Evolutionary conservation across 352 stramenopile species (phyloP).

Genomic region (Pilasporangium apinafurcum): DNA sequence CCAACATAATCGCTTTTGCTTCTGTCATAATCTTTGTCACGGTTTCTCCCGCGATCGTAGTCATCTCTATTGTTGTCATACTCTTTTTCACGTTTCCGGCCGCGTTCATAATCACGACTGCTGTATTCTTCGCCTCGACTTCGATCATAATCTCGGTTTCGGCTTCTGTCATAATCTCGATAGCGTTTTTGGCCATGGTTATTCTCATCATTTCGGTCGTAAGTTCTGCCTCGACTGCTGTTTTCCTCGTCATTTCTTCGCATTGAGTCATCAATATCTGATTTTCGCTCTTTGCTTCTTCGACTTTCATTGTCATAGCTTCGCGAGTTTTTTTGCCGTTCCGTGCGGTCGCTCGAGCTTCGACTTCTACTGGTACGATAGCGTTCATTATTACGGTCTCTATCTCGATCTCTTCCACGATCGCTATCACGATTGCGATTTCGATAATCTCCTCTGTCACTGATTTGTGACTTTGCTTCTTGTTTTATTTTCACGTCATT

Average conservation of each 20-base stretch:
- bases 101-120: slow-evolving; percentile 7
- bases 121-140: slow-evolving; percentile 11
- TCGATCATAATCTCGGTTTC: slow-evolving; percentile 3
- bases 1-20: no score
- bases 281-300: slow-evolving; percentile 3
- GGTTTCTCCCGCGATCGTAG: slow-evolving; percentile 19
- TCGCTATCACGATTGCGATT: slow-evolving; percentile 7
- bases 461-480: slow-evolving; percentile 7
- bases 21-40: no score
- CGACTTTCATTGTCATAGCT: slow-evolving; percentile 4
- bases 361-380: background rate
- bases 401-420: slow-evolving; percentile 4
- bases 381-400: background rate
- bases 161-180: slow-evolving; percentile 3
- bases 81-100: slow-evolving; percentile 14
- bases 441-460: slow-evolving; percentile 15
- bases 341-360: background rate
- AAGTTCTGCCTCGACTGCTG: background rate
- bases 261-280: slow-evolving; percentile 1
- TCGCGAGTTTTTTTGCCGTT: slow-evolving; percentile 4
- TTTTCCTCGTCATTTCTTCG: slow-evolving; percentile 8
- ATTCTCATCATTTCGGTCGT: background rate
- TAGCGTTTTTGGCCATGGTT: slow-evolving; percentile 3
- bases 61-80: slow-evolving; percentile 10
- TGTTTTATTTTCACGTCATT: slow-evolving; percentile 14